Evolutionary conservation across 108 stramenopile species (phyloP).

Genomic region (Bacterosira constricta): DNA sequence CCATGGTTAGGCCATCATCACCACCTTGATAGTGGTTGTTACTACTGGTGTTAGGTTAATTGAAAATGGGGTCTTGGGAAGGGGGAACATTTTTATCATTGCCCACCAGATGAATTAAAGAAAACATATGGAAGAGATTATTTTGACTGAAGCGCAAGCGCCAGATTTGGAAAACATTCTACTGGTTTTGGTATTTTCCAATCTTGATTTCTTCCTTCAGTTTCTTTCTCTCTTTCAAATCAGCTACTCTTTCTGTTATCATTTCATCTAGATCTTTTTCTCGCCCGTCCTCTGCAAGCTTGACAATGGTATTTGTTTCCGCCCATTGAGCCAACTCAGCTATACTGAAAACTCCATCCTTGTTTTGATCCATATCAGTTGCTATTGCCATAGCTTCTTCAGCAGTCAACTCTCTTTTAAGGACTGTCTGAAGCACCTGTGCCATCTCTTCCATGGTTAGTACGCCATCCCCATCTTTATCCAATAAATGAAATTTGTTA

Average conservation of each 20-base stretch:
- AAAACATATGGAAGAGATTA: no score
- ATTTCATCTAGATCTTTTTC: conserved; percentile 84
- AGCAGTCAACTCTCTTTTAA: conserved; percentile 75
- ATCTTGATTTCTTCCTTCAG: conserved; percentile 39
- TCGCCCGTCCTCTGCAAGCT: conserved; percentile 84
- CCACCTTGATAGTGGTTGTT: no score
- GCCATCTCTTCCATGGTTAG: conserved; percentile 87
- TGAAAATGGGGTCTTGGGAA: no score
- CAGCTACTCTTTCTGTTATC: conserved; percentile 50
- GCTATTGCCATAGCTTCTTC: conserved; percentile 88
- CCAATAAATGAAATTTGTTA: conserved; percentile 95
- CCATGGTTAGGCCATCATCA: no score
- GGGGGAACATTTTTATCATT: no score
- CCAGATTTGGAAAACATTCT: no score
- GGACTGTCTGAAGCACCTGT: conserved; percentile 69
- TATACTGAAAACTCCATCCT: conserved; percentile 60
- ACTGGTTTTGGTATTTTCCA: not conserved
- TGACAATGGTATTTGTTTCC: conserved; percentile 77
- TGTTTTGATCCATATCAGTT: conserved; percentile 56
- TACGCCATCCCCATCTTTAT: conserved; percentile 94
- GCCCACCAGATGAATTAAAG: no score
- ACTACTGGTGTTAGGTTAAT: no score
- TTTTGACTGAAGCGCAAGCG: no score
- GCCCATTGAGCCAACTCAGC: conserved; percentile 82
- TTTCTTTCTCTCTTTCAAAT: conserved; percentile 50